Percentiles rank a stretch among this genome's conserved stretches.
Evolutionary conservation across 345 rosid genomes (phyloP).

Genomic region (Gossypium arboreum): DNA sequence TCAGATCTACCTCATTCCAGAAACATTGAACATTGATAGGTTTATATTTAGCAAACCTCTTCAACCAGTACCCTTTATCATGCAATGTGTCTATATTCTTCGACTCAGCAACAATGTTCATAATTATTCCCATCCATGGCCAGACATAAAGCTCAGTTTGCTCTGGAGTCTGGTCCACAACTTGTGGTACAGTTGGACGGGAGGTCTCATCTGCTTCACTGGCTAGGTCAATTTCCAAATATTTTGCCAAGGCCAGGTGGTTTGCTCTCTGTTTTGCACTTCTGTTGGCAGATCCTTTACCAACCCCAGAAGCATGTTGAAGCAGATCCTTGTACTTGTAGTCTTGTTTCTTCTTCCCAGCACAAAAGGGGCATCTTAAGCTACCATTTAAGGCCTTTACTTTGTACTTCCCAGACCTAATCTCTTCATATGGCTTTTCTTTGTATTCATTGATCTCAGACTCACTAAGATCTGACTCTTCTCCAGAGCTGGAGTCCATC

Average conservation of each 20-base stretch:
- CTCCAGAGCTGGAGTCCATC: conserved; percentile 64
- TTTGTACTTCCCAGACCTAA: conserved; percentile 43
- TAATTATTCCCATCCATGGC: conserved; percentile 84
- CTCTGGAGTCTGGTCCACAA: conserved; percentile 24
- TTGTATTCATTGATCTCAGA: conserved; percentile 59
- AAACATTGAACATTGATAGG: conserved; percentile 50
- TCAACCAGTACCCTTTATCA: conserved; percentile 51
- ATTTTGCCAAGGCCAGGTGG: conserved; percentile 70
- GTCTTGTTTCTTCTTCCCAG: conserved; percentile 83
- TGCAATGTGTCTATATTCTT: conserved; percentile 17
- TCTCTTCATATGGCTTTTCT: conserved; percentile 54
- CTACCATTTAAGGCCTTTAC: conserved; percentile 53
- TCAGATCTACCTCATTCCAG: conserved; percentile 35
- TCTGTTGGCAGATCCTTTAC: conserved; percentile 68
- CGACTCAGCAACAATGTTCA: conserved; percentile 30
- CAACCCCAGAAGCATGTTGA: conserved; percentile 86
- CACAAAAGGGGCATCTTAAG: conserved; percentile 79
- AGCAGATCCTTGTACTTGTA: conserved; percentile 74
- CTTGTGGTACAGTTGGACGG: conserved; percentile 21
- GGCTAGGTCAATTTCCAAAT: conserved; percentile 57
- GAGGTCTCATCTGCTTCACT: conserved; percentile 38
- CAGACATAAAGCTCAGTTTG: conserved; percentile 51
- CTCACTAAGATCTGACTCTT: conserved; percentile 78
- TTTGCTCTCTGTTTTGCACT: conserved; percentile 72
- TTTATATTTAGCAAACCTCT: conserved; percentile 50